phyloP scores from a whole-genome alignment of 306 rosid species.

The Citrullus amarus region DNA sequence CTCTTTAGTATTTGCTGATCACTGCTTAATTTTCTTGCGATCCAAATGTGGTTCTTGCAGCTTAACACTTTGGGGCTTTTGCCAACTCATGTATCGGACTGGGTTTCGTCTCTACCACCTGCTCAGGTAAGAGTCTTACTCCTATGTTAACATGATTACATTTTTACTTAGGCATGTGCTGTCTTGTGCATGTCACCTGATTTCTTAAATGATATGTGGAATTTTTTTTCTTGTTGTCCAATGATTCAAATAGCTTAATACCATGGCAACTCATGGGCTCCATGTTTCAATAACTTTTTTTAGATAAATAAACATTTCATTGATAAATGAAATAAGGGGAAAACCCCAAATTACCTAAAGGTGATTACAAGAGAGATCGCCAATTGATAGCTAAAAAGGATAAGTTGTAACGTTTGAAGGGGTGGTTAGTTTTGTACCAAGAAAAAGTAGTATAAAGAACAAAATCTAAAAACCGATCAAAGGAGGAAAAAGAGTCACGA shows the following conservation, averaged over 20 bases:
- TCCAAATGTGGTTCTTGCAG: constrained; percentile 24
- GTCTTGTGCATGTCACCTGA: background rate
- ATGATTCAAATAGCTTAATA: background rate
- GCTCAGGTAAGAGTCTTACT: constrained; percentile 55
- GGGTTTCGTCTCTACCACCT: constrained; percentile 92
- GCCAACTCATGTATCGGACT: constrained; percentile 93
- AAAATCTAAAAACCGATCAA: too few relatives aligned
- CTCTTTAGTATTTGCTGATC: background rate
- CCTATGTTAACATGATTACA: background rate
- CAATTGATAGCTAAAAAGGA: too few relatives aligned
- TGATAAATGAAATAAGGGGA: too few relatives aligned
- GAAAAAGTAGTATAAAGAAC: too few relatives aligned
- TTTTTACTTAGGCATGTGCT: background rate
- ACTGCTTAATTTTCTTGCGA: background rate
- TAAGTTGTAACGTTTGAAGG: too few relatives aligned
- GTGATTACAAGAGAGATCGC: too few relatives aligned
- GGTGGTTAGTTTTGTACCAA: too few relatives aligned
- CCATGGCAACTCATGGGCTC: background rate
- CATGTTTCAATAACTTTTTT: background rate
- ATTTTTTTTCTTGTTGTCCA: background rate
- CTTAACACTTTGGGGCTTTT: constrained; percentile 91
- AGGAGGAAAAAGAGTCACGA: too few relatives aligned
- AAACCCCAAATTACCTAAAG: too few relatives aligned
- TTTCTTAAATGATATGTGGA: background rate
- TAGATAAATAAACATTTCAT: too few relatives aligned